phyloP scores from a whole-genome alignment of 805 yeast genomes.

The Peterozyma toletana region DNA sequence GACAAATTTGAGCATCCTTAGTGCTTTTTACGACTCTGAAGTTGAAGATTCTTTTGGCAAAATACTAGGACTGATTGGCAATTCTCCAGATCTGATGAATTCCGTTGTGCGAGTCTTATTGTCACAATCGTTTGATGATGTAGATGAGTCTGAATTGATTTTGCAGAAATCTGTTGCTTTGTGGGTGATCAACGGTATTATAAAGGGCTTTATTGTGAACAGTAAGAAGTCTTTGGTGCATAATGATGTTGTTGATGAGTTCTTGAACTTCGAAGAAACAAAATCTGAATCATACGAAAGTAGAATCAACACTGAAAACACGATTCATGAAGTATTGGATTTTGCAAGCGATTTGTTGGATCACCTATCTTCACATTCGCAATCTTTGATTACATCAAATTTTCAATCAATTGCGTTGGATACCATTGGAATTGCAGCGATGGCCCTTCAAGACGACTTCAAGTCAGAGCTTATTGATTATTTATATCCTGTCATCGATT shows the following conservation, averaged over 20 bases:
- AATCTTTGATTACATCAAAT: constrained; percentile 14
- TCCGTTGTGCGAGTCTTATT: not conserved
- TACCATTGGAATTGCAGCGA: constrained; percentile 28
- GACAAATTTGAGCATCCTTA: constrained; percentile 10
- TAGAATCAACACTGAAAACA: constrained; percentile 13
- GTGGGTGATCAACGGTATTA: constrained; percentile 31
- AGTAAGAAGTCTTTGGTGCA: not conserved
- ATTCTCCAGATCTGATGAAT: not conserved
- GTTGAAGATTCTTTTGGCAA: constrained; percentile 12
- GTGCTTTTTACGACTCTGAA: constrained; percentile 14
- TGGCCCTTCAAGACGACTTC: constrained; percentile 29
- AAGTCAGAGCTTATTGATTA: constrained; percentile 58
- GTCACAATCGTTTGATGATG: not conserved
- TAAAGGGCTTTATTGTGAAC: constrained; percentile 15
- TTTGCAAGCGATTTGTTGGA: constrained; percentile 36
- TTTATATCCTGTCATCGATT: constrained; percentile 66
- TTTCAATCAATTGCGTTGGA: constrained; percentile 35
- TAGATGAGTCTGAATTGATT: constrained; percentile 6
- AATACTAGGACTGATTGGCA: constrained; percentile 7
- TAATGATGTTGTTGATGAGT: constrained; percentile 12
- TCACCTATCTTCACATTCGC: constrained; percentile 15
- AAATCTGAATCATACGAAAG: constrained; percentile 9
- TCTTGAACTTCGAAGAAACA: constrained; percentile 21
- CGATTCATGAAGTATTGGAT: constrained; percentile 25
- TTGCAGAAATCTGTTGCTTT: constrained; percentile 20